These are phyloP conservation scores for Emydomyces testavorans DNA, from an alignment of 2,329 filamentous ascomycete genomes.

Conservation along the genomic window DNA sequence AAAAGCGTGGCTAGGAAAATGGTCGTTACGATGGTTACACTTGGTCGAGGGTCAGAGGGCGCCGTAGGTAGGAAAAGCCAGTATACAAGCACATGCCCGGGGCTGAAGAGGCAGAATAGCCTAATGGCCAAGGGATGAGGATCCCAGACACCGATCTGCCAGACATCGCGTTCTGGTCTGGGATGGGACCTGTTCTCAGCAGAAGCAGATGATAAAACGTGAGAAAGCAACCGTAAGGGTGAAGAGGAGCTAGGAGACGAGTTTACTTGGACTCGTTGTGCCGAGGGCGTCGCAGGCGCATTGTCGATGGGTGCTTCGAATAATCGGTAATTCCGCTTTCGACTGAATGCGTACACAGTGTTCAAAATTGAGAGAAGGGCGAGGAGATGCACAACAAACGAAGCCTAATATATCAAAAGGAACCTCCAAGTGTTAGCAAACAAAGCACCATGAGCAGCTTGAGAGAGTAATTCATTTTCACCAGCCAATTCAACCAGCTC, in stretches of 20 bases:
- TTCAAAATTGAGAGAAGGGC: conserved; percentile 59
- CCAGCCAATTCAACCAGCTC: conserved; percentile 59
- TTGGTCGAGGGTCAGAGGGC: conserved; percentile 65
- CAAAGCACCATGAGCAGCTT: neutral
- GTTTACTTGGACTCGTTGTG: conserved; percentile 75
- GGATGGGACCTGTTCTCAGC: conserved; percentile 79
- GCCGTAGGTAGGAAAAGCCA: conserved; percentile 73
- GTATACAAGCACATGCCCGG: conserved; percentile 84
- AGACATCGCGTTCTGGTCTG: conserved; percentile 65
- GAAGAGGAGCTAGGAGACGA: conserved; percentile 68
- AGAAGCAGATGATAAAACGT: conserved; percentile 54
- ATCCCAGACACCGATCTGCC: conserved; percentile 91
- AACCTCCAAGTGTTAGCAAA: neutral
- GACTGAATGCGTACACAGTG: conserved; percentile 67
- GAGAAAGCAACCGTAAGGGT: conserved; percentile 62
- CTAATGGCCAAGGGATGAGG: conserved; percentile 72
- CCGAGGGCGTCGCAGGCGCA: conserved; percentile 67
- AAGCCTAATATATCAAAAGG: conserved; percentile 41
- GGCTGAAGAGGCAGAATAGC: conserved; percentile 83
- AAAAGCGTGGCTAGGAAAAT: conserved; percentile 64
- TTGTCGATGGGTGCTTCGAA: conserved; percentile 79
- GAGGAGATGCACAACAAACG: conserved; percentile 60
- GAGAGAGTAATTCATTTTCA: conserved; percentile 29
- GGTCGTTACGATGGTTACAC: conserved; percentile 72
- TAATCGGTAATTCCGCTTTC: conserved; percentile 75